Base-by-base conservation (phyloP, 176 grass and related monocot genomes). In the Triticum aestivum region DNA sequence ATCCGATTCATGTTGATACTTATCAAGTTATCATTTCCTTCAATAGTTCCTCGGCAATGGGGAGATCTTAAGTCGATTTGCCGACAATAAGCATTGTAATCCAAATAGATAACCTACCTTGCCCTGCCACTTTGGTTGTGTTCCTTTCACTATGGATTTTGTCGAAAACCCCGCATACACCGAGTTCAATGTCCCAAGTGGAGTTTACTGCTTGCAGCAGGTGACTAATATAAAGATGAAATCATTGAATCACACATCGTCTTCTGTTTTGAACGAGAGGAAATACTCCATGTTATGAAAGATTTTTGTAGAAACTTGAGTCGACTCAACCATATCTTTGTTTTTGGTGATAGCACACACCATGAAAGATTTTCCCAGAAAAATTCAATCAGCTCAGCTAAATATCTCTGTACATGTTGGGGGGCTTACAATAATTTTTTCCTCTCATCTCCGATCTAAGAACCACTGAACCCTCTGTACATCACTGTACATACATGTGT, bases 361-460 rank as follows among this genome's bases (percentile, higher is more conserved):
- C 3, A 21, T 2, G 24, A 44, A 44, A n/a, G 2, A n/a, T 21
- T 23, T 87, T 58, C 29, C 35, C 11, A 27, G 71, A 56, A 49
- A 18, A 39, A 49, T 62, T 14, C 21, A 49, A 54, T 77, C 81
- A 81, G 56, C 52, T 64, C 30, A 20, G 77, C 77, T 64, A 84
- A 75, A 77, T 88, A 30, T 88, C 9, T 86, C 20, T 91, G 86
- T 91, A 85, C 89, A 91, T 7, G 6, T 88, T 88, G 63, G 61
- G 59, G 32, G 10, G 5, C 39, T 64, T 79, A 79, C 74, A 87
- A 10, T 84, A 88, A 81, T 88, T 77, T 72, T 88, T 77, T 44
- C 82, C 61, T 42, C 81, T 71, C 69, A 56, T 69, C 81, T 81
- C 77, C 85, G 69, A 85, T 72, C 77, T 76, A 81, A 54, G 80